Evolutionary conservation across 2,329 filamentous ascomycete genomes (phyloP), one percentile per base, ranked within the genome.

Genomic region (Neofusicoccum laricinum): DNA sequence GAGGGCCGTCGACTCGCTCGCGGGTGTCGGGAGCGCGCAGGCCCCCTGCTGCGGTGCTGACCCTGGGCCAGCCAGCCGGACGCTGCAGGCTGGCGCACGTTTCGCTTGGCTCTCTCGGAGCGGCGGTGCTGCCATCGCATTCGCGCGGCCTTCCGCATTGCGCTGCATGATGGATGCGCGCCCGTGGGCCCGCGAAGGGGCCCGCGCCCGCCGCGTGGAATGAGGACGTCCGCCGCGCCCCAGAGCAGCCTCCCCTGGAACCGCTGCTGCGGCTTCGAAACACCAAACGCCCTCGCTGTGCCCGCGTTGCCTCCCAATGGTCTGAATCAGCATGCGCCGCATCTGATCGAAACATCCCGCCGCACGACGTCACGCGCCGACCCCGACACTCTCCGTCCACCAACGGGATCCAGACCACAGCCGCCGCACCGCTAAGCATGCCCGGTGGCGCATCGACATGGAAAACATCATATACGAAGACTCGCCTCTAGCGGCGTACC

Each of bases 391-490:
- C 61, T 10, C 36, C 36, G 17, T 19, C 49, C 21, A 21, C 48
- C 48, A 53, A 40, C 61, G 19, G 40, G 21, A 46, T 15, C 30
- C 41, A 45, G n/a, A 25, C 55, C 55, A 8, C 55, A 34, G 55
- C 55, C 55, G 55, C 41, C 55, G 43, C 40, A 21, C 51, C 51
- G 51, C 53, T 41, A 49, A 61, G 67, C 66, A 78, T 71, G 63
- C 46, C 43, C 57, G 38, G 50, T 30, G 48, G 45, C 34, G 40
- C 34, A 15, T 50, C 50, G 41, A 32, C 77, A 95, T 97, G 93
- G 93, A 97, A 85, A 88, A 90, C 73, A 84, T 97, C 72, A 87
- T 97, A 71, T 91, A 90, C 79, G 87, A 95, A 80, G 88, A 93
- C 80, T 91, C 91, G 76, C 93, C 93, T 71, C 84, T 97, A 79